Evolutionary conservation across 495 filamentous ascomycete genomes (phyloP).

Genomic region (Penicillium coffeae): DNA sequence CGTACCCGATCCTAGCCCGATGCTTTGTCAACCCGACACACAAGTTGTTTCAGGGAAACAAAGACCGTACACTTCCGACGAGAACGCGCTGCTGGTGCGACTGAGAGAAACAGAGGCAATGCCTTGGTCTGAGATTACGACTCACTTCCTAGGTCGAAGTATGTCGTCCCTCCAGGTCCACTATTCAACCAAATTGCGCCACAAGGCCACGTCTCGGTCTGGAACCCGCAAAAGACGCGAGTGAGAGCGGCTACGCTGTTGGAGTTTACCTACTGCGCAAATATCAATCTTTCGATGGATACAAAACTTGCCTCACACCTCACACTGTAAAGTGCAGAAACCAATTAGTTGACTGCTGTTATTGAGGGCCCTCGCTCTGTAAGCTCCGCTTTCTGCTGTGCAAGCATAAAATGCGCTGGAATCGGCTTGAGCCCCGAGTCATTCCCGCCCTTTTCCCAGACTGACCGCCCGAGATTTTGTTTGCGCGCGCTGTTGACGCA

Average conservation of each 20-base stretch:
- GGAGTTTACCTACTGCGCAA: slow-evolving; percentile 2
- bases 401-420: too few species aligned
- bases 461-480: too few species aligned
- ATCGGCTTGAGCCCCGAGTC: too few species aligned
- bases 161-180: slow-evolving; percentile 10
- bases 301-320: too few species aligned
- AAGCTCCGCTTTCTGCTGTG: too few species aligned
- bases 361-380: too few species aligned
- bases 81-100: slow-evolving; percentile 12
- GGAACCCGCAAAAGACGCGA: slow-evolving; percentile 2
- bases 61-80: slow-evolving; percentile 6
- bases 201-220: slow-evolving; percentile 9
- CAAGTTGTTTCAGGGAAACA: slow-evolving; percentile 6
- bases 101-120: slow-evolving; percentile 14
- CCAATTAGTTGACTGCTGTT: too few species aligned
- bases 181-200: slow-evolving; percentile 15
- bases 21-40: slow-evolving; percentile 1
- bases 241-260: slow-evolving; percentile 2
- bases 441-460: too few species aligned
- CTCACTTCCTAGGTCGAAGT: slow-evolving; percentile 10
- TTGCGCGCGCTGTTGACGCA: too few species aligned
- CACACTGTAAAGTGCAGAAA: too few species aligned
- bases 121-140: slow-evolving; percentile 8
- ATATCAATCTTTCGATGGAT: too few species aligned
- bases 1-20: slow-evolving; percentile 14